These are phyloP conservation scores for Boletus pseudo-olivaceus DNA, from an alignment of 768 basidiomycete genomes.

Conservation along the genomic window DNA sequence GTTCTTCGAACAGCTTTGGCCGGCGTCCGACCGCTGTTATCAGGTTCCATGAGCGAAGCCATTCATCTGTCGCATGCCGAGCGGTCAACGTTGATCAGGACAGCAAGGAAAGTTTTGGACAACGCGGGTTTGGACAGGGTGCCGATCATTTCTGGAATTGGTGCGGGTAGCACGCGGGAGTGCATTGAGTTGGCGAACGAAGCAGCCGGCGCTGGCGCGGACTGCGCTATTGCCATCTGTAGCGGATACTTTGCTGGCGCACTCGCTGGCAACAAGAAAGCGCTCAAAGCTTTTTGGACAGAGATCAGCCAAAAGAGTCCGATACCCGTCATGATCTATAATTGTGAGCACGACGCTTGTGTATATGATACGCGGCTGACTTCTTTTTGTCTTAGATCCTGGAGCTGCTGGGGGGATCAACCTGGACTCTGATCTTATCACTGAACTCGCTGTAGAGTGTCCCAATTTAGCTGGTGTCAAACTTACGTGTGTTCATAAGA, in stretches of 20 bases:
- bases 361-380: neutral
- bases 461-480: slow-evolving; percentile 85
- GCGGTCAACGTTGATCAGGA: slow-evolving; percentile 58
- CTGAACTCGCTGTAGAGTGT: slow-evolving; percentile 70
- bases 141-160: slow-evolving; percentile 81
- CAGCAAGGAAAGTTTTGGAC: slow-evolving; percentile 71
- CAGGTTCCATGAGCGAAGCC: slow-evolving; percentile 86
- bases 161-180: slow-evolving; percentile 78
- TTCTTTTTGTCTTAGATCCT: slow-evolving; percentile 52
- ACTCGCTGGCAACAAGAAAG: slow-evolving; percentile 54
- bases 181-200: slow-evolving; percentile 71
- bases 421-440: slow-evolving; percentile 84
- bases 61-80: slow-evolving; percentile 69
- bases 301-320: slow-evolving; percentile 79
- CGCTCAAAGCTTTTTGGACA: slow-evolving; percentile 74
- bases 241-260: slow-evolving; percentile 86
- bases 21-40: slow-evolving; percentile 68
- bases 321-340: slow-evolving; percentile 86
- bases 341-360: slow-evolving; percentile 49
- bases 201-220: slow-evolving; percentile 83
- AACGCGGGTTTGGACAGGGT: slow-evolving; percentile 50
- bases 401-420: slow-evolving; percentile 88
- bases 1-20: slow-evolving; percentile 59
- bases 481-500: slow-evolving; percentile 60
- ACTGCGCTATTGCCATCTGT: slow-evolving; percentile 80